Evolutionary conservation across 805 yeast species (phyloP).

Genomic region (Ogataea polymorpha): DNA sequence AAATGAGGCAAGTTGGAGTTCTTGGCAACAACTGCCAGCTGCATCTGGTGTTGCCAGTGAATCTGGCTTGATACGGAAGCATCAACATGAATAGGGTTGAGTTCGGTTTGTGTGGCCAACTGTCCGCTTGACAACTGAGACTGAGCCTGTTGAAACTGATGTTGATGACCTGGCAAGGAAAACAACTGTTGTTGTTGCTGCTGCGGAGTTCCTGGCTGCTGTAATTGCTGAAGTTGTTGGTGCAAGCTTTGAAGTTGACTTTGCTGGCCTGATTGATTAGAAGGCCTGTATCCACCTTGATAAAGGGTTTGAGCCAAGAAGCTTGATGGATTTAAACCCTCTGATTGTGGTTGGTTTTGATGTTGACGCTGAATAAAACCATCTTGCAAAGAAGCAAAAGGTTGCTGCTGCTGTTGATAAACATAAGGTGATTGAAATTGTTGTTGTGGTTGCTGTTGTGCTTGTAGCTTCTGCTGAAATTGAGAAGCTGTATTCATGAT

Average conservation of each 20-base stretch:
- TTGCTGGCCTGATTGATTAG: conserved; percentile 24
- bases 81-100: conserved; percentile 35
- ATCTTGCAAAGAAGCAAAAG: conserved; percentile 21
- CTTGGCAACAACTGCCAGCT: conserved; percentile 69
- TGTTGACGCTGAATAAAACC: conserved; percentile 24
- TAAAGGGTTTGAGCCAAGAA: conserved; percentile 39
- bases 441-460: conserved; percentile 15
- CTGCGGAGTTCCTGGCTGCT: conserved; percentile 29
- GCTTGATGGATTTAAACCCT: conserved; percentile 34
- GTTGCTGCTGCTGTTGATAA: conserved; percentile 16
- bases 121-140: conserved; percentile 18
- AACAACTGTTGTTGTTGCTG: conserved; percentile 22
- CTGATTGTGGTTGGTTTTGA: conserved; percentile 23
- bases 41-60: conserved; percentile 79
- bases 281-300: conserved; percentile 39
- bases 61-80: conserved; percentile 35
- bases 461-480: conserved; percentile 10
- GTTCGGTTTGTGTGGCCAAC: conserved; percentile 19
- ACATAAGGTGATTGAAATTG: conserved; percentile 5
- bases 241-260: conserved; percentile 23
- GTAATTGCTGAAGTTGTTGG: conserved; percentile 26
- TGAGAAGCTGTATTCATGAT: conserved; percentile 6
- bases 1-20: conserved; percentile 67
- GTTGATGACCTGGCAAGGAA: conserved; percentile 27
- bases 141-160: conserved; percentile 26